Percentiles rank a stretch among this genome's conserved stretches.
Conservation (phyloP, 108 stramenopile genomes). For the Stephanodiscus triporus region DNA sequence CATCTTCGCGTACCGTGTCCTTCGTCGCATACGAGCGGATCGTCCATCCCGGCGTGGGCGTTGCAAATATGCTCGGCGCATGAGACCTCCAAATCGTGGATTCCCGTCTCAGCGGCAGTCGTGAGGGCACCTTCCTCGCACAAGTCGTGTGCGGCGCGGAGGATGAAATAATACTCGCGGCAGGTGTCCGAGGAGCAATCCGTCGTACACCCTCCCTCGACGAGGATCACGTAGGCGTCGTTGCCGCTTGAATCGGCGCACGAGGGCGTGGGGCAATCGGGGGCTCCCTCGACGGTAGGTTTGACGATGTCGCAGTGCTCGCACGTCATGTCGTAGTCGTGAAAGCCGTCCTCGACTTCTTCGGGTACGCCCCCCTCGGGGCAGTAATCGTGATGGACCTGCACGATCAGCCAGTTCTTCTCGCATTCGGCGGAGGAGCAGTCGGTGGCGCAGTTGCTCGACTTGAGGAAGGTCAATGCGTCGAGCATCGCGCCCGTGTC, state of each 20-base stretch:
- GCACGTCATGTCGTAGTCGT: slow-evolving; percentile 34
- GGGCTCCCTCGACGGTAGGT: slow-evolving; percentile 20
- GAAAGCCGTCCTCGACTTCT: slow-evolving; percentile 39
- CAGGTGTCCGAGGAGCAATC: slow-evolving; percentile 34
- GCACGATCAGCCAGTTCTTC: slow-evolving; percentile 40
- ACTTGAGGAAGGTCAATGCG: slow-evolving; percentile 24
- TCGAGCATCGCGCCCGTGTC: slow-evolving; percentile 36
- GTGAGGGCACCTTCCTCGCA: slow-evolving; percentile 5
- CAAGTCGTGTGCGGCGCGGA: slow-evolving; percentile 16
- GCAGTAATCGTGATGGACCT: slow-evolving; percentile 41
- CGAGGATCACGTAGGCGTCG: slow-evolving; percentile 29
- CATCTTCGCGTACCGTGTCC: no score
- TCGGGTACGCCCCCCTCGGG: slow-evolving; percentile 31
- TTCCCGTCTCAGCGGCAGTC: slow-evolving; percentile 11
- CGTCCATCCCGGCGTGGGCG: slow-evolving; percentile 1
- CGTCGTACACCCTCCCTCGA: slow-evolving; percentile 19
- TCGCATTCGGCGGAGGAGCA: slow-evolving; percentile 33
- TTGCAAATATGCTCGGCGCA: slow-evolving; percentile 32
- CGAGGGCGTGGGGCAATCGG: slow-evolving; percentile 18
- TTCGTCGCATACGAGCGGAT: slow-evolving; percentile 1
- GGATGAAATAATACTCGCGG: slow-evolving; percentile 16
- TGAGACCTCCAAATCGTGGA: slow-evolving; percentile 26
- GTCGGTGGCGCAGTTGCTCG: slow-evolving; percentile 27
- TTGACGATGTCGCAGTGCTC: slow-evolving; percentile 25
- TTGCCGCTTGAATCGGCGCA: slow-evolving; percentile 26